Base-by-base conservation (phyloP, 257 asterid species). In the Solanum dulcamara region DNA sequence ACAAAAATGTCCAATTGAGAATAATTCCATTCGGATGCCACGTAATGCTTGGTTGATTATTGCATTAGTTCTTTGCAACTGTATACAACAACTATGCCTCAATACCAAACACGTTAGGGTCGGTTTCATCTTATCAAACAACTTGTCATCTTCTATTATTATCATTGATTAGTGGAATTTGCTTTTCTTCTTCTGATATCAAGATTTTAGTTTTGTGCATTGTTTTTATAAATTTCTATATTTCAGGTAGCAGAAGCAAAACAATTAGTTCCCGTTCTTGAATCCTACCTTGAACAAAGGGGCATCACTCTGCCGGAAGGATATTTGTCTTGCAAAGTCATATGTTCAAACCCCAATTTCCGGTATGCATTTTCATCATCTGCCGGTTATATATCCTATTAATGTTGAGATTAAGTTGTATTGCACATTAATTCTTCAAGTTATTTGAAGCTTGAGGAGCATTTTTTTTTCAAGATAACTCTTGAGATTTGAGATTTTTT, bases 271-370 rank as follows among this genome's bases (percentile, higher is more conserved):
- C 82, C 96, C 82, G 85, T 94, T 72, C 98, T 97, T 82, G 97
- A 94, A 89, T 95, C 92, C 38, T 97, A 97, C 86, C 95, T 97
- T 80, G 97, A 95, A 86, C 98, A 88, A 87, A 95, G 99, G 90
- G 99, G 97, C 80, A 90, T 94, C 44, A 57, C 85, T 85, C 93
- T 95, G 86, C 98, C 96, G 0, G 95, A 93, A 88, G 98, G 96
- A 81, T 95, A 88, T 90, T 85, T 97, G 67, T 92, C 98, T 81
- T 89, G 74, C 90, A 95, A 93, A 90, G 95, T 97, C 88, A 91
- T 97, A 86, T 97, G 99, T 79, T 94, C 99, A 11, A 95, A 94
- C 90, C 98, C 98, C 5, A 88, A 68, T 46, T 94, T 94, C 87
- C 77, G 94, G 99, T 97, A 91, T 83, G 93, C 60, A 24, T 79